Base-by-base conservation (phyloP, 805 yeast species). In the Metschnikowia kofuensis region DNA sequence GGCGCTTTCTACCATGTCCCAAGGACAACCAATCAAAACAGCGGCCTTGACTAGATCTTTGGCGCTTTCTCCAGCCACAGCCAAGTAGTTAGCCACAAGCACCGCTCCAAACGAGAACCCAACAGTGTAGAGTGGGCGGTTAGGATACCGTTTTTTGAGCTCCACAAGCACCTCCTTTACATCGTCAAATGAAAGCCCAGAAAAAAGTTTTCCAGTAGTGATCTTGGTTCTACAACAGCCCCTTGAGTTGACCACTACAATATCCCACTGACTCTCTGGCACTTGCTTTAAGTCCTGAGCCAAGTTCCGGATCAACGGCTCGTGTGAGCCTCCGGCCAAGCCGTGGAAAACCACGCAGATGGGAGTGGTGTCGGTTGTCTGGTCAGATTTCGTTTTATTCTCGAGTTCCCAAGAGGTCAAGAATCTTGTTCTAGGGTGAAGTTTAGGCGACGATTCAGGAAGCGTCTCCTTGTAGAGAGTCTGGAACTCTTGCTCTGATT, bases 61-160 rank as follows among this genome's bases (percentile, higher is more conserved):
- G n/a, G 70, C 60, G 5, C 44, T 40, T 21, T 55, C 60, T 1
- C 68, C 75, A 10, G 78, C 80, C 59, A 80, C 85, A 9, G 90
- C 92, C 16, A 88, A 62, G 63, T 83, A 88, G 61, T 88, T 89
- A 29, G 86, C 76, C 51, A 87, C 69, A 31, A 88, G 75, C 2
- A 84, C 76, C 0, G 86, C 91, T 2, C 96, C 96, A 46, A 88
- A 75, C n/a, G 91, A 84, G 59, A 84, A 84, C 2, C 96, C 96
- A n/a, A 80, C 81, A 31, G 84, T 76, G 49, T 86, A 79, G 21
- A 79, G 70, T n/a, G 88, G 79, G 45, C 83, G 68, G 44, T 75
- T 67, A 1, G 95, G 92, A 61, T 74, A 84, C 42, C 69, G 62
- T 38, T 52, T 49, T 38, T 75, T 69, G 55, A 88, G 65, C 31